Conservation (phyloP, 768 basidiomycete species). For the Inosperma sp. region DNA sequence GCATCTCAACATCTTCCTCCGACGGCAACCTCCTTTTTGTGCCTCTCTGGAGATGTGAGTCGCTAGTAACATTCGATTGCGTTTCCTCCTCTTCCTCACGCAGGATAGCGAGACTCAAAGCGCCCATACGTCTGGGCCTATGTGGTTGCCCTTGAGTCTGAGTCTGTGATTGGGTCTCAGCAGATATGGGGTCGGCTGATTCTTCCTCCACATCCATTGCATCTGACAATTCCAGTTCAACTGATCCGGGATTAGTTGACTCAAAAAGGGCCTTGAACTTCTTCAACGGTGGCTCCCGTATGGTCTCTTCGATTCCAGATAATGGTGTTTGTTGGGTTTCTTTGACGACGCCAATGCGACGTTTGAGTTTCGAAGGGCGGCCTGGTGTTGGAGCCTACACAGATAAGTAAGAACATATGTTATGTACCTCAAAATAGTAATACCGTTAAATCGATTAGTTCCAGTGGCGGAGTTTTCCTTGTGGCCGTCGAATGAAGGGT, state of each 20-base stretch:
- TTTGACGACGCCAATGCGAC: constrained; percentile 39
- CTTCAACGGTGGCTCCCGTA: constrained; percentile 55
- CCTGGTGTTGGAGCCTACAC: constrained; percentile 38
- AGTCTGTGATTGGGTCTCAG: constrained; percentile 32
- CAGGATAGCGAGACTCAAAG: constrained; percentile 29
- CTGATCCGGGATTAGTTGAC: constrained; percentile 47
- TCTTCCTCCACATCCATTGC: constrained; percentile 14
- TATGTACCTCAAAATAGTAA: background rate
- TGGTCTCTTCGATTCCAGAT: constrained; percentile 23
- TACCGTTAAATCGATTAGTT: constrained; percentile 22
- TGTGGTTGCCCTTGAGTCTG: constrained; percentile 10
- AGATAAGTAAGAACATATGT: background rate
- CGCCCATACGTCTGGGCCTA: constrained; percentile 18
- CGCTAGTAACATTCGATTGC: constrained; percentile 10
- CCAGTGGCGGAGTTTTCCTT: constrained; percentile 16
- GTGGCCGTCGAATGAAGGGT: constrained; percentile 22
- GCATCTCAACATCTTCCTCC: constrained; percentile 39
- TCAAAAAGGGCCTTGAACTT: constrained; percentile 72
- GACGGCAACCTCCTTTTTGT: constrained; percentile 39
- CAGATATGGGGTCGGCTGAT: constrained; percentile 10
- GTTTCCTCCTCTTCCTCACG: constrained; percentile 57
- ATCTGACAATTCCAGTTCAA: constrained; percentile 20
- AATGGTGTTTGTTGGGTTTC: constrained; percentile 16
- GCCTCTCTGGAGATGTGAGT: constrained; percentile 17
- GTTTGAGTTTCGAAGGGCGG: constrained; percentile 47